Evolutionary conservation across 331 rosid species (phyloP), one percentile per base, ranked within the genome.

Genomic region (Quercus tomentella): DNA sequence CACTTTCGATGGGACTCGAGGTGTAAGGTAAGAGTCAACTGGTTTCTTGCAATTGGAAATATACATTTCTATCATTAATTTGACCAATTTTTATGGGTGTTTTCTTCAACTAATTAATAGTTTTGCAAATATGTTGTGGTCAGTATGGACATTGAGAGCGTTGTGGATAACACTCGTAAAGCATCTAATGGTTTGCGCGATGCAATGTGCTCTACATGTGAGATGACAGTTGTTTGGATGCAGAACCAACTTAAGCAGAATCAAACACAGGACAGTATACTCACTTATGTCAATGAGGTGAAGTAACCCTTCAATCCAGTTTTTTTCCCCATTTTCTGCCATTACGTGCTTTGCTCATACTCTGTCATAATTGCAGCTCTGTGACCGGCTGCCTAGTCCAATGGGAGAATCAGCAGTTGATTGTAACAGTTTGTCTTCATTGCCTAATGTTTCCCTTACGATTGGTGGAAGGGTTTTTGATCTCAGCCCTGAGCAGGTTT

Each of bases 191-290:
- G 70, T 51, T 23, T 72, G 63, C 79, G 9, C 31, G 86, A 85
- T 73, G 84, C 80, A n/a, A 55, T 82, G 77, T 91, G 95, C 77
- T 72, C 86, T 5, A 60, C 86, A 16, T 91, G 91, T 80, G 95
- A 91, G 86, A 85, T 91, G 95, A 79, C 91, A 1, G 95, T 91
- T 62, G 89, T 88, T 43, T 91, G 95, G 92, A 86, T 89, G 84
- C 92, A 88, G 82, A 91, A 84, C 81, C 92, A 88, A 82, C 86
- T 91, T 25, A 80, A 66, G 73, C 82, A 71, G 76, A 89, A 91
- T 23, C 81, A 85, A 83, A 88, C 91, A 51, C 87, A 85, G 73
- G 91, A 91, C 1, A 74, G 18, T 37, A 89, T 91, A 28, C 76
- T 88, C 26, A 77, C 70, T 41, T 91, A 91, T 77, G 89, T 87